A percentile compares a stretch with the other conserved stretches of the same genome.
phyloP scores from a whole-genome alignment of 2,329 filamentous ascomycete species.

The Trichoderma breve region DNA sequence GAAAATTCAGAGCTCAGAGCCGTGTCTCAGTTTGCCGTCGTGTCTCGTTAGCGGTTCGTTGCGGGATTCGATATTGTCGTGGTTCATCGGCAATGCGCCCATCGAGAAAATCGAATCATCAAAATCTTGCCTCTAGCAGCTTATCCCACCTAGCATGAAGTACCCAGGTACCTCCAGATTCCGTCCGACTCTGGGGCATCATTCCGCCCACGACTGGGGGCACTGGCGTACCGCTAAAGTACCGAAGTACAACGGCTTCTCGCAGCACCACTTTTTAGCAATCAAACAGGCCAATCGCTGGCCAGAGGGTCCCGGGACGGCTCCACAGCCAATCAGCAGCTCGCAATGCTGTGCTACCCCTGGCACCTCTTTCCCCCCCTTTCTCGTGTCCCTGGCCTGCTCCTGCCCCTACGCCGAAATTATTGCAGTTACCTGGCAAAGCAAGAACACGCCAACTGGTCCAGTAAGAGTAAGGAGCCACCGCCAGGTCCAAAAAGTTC shows the following conservation, averaged over 20 bases:
- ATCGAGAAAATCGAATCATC: constrained; percentile 16
- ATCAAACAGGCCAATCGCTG: constrained; percentile 21
- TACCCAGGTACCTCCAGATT: neutral
- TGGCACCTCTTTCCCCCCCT: constrained; percentile 42
- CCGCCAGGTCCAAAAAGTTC: constrained; percentile 38
- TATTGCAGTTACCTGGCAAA: constrained; percentile 41
- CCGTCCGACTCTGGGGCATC: neutral
- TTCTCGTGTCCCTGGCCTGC: constrained; percentile 37
- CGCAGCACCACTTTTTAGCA: neutral
- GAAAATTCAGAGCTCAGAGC: neutral
- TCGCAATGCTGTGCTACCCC: constrained; percentile 25
- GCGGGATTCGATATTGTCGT: constrained; percentile 4
- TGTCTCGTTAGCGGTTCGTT: neutral
- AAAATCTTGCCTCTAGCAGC: constrained; percentile 16
- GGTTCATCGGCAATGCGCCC: constrained; percentile 1
- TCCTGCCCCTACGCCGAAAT: constrained; percentile 45
- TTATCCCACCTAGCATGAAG: neutral
- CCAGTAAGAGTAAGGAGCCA: constrained; percentile 21
- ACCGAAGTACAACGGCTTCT: neutral
- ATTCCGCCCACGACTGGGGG: neutral
- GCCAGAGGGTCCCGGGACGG: constrained; percentile 29
- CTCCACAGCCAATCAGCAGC: constrained; percentile 31
- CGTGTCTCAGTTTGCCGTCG: neutral
- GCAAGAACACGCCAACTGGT: constrained; percentile 30
- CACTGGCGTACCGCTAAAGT: neutral